phyloP scores from a whole-genome alignment of 306 rosid genomes.

The Cyclanthera cordifolia region DNA sequence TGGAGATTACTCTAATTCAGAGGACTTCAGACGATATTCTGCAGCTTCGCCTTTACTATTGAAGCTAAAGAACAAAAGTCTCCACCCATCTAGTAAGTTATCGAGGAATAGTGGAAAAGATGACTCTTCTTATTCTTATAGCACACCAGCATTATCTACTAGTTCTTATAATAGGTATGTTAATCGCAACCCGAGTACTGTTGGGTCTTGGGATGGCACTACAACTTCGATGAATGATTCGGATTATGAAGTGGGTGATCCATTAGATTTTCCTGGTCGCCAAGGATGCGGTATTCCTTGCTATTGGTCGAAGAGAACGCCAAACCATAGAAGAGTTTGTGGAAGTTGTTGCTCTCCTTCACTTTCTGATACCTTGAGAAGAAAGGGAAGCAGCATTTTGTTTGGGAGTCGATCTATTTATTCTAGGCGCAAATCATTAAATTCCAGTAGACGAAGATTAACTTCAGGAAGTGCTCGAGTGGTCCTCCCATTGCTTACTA shows the following conservation, averaged over 20 bases:
- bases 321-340: constrained; percentile 46
- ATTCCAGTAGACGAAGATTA: constrained; percentile 42
- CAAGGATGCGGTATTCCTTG: constrained; percentile 97
- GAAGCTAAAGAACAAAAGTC: constrained; percentile 48
- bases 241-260: constrained; percentile 64
- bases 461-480: constrained; percentile 58
- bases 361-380: constrained; percentile 67
- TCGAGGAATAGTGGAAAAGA: constrained; percentile 41
- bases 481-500: constrained; percentile 66
- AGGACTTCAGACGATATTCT: constrained; percentile 35
- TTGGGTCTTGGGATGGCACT: constrained; percentile 89
- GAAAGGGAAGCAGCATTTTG: constrained; percentile 68
- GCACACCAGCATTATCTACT: constrained; percentile 92
- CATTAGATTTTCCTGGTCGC: constrained; percentile 58
- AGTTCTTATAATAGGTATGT: constrained; percentile 60
- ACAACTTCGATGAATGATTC: constrained; percentile 64
- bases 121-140: constrained; percentile 74
- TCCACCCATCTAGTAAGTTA: constrained; percentile 45
- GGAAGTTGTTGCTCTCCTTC: constrained; percentile 85
- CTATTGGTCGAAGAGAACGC: constrained; percentile 83
- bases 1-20: constrained; percentile 53
- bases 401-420: constrained; percentile 62
- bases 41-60: constrained; percentile 61
- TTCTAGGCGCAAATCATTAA: constrained; percentile 33
- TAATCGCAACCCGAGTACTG: constrained; percentile 57